phyloP scores from a whole-genome alignment of 75 land plant genomes.

The Picea sitchensis region DNA sequence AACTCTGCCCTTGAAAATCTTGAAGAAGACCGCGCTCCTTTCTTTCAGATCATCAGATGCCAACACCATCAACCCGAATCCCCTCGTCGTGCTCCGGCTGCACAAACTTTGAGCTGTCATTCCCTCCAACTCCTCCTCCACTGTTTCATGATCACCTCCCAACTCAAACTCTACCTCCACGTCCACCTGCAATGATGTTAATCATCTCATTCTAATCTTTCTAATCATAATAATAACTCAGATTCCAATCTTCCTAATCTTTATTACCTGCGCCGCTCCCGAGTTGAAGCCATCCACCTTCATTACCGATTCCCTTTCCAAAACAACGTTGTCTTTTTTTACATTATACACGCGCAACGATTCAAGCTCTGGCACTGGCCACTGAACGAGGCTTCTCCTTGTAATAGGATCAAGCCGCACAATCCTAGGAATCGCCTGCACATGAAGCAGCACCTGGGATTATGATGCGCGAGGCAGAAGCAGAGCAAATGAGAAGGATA shows the following conservation, averaged over 20 bases:
- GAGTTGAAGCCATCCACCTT: not conserved
- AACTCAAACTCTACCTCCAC: not conserved
- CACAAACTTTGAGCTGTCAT: conserved; percentile 2
- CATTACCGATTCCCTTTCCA: not conserved
- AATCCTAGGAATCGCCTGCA: conserved; percentile 57
- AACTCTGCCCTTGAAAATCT: not conserved
- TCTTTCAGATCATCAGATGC: conserved; percentile 2
- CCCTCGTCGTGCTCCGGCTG: not conserved
- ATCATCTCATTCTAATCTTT: not conserved
- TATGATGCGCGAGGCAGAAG: too few relatives aligned
- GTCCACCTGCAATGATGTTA: not conserved
- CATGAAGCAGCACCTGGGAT: not conserved
- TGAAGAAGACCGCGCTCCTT: not conserved
- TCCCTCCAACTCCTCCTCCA: not conserved
- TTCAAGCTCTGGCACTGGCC: conserved; percentile 69
- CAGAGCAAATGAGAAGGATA: not conserved
- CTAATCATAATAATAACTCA: not conserved
- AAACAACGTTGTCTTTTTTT: not conserved
- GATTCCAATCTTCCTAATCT: not conserved
- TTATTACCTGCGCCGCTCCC: conserved; percentile 8
- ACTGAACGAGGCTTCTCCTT: conserved; percentile 50
- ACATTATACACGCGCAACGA: conserved; percentile 14
- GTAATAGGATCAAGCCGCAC: conserved; percentile 44
- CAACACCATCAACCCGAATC: not conserved
- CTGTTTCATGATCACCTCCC: too few relatives aligned